Conservation (phyloP, 164 flowering plant species). For the Aristolochia californica region DNA sequence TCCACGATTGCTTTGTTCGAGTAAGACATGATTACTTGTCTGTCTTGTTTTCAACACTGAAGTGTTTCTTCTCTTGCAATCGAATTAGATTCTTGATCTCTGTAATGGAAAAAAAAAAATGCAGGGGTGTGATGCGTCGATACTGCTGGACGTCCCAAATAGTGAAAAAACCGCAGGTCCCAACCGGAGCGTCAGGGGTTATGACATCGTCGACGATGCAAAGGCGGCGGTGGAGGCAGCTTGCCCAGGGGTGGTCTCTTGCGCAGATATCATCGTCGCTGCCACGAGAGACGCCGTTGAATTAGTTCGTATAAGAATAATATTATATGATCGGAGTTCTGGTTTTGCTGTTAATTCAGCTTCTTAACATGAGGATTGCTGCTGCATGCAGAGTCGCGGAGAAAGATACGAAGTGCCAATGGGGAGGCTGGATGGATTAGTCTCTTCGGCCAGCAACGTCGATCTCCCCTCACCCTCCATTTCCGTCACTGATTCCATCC, state of each 20-base stretch:
- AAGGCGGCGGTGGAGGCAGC: slow-evolving; percentile 53
- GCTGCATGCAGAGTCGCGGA: slow-evolving; percentile 20
- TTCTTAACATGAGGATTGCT: background rate
- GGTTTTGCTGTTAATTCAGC: background rate
- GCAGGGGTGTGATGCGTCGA: slow-evolving; percentile 89
- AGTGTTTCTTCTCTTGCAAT: background rate
- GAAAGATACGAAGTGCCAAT: slow-evolving; percentile 23
- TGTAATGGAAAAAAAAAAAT: background rate
- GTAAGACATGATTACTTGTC: slow-evolving; percentile 8
- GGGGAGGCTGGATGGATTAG: slow-evolving; percentile 35
- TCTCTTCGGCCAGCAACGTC: slow-evolving; percentile 19
- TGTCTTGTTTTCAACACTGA: background rate
- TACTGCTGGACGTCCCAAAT: slow-evolving; percentile 77
- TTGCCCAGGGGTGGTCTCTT: slow-evolving; percentile 76
- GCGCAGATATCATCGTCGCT: slow-evolving; percentile 84
- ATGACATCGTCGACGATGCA: slow-evolving; percentile 59
- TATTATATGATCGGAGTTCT: background rate
- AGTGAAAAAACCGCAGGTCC: slow-evolving; percentile 59
- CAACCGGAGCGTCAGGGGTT: slow-evolving; percentile 73
- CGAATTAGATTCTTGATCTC: background rate
- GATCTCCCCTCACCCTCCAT: slow-evolving; percentile 24
- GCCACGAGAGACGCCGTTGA: slow-evolving; percentile 84
- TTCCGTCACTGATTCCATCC: slow-evolving; percentile 18
- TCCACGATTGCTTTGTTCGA: slow-evolving; percentile 43
- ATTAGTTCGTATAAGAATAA: slow-evolving; percentile 31